Percentiles rank a stretch among this genome's conserved stretches.
Conservation (phyloP, 768 basidiomycete genomes). For the Lactarius sp. region DNA sequence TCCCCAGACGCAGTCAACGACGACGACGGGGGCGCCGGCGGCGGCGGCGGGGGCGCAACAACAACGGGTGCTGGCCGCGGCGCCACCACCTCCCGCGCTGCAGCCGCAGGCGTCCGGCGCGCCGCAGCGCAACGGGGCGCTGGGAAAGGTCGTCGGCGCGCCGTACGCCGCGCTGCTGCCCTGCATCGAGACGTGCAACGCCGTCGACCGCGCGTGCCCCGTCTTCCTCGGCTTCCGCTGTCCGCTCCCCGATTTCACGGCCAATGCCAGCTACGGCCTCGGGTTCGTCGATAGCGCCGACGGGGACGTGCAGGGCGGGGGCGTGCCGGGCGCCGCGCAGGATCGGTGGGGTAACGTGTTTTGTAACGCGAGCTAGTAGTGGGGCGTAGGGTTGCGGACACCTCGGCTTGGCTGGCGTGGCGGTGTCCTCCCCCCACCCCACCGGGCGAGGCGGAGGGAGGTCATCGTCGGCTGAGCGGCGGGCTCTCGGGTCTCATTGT, state of each 20-base stretch:
- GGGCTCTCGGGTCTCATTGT: too few relatives aligned
- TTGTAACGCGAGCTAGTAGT: constrained; percentile 47
- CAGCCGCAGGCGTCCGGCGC: constrained; percentile 37
- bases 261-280: constrained; percentile 65
- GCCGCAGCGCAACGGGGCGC: constrained; percentile 44
- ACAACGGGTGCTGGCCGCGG: constrained; percentile 21
- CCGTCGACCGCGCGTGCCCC: constrained; percentile 73
- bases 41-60: constrained; percentile 18
- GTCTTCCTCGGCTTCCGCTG: constrained; percentile 66
- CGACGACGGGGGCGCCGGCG: constrained; percentile 30
- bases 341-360: constrained; percentile 74
- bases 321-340: constrained; percentile 50
- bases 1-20: constrained; percentile 34
- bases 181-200: constrained; percentile 73
- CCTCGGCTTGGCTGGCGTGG: background rate
- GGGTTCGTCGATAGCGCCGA: constrained; percentile 61
- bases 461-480: too few relatives aligned
- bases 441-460: too few relatives aligned
- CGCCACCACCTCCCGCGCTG: constrained; percentile 41
- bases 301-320: constrained; percentile 43
- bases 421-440: too few relatives aligned
- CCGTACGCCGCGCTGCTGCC: constrained; percentile 63
- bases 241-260: constrained; percentile 57
- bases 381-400: background rate
- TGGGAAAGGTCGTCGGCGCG: constrained; percentile 36